Evolutionary conservation across 225 moss, liverwort and hornwort species (phyloP).

Genomic region (Polytrichum formosum): DNA sequence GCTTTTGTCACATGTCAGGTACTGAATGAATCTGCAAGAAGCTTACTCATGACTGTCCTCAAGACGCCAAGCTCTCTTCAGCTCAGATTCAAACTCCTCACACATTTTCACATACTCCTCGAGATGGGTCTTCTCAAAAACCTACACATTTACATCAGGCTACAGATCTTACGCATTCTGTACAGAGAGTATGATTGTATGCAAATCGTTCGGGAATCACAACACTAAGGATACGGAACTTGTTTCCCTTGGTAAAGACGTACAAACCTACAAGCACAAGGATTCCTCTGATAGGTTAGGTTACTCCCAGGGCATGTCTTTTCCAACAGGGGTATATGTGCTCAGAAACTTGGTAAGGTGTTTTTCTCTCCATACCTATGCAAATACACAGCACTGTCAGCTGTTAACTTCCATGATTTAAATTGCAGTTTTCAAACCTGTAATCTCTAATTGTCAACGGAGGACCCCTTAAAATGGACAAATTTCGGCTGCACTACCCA

Average conservation of each 20-base stretch:
- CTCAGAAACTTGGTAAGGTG: conserved; percentile 32
- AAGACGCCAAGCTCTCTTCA: conserved; percentile 17
- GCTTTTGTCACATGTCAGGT: background rate
- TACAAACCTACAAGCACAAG: too few relatives aligned
- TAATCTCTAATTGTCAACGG: background rate
- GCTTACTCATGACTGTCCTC: conserved; percentile 14
- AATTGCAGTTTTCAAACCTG: background rate
- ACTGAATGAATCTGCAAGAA: conserved; percentile 9
- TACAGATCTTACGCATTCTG: conserved; percentile 20
- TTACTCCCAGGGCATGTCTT: too few relatives aligned
- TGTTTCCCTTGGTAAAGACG: background rate
- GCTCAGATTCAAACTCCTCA: conserved; percentile 39
- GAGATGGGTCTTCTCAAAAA: conserved; percentile 49
- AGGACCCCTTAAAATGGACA: background rate
- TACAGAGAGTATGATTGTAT: background rate
- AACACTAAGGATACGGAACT: background rate
- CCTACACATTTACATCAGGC: conserved; percentile 50
- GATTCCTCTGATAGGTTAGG: too few relatives aligned
- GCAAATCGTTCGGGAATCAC: too few relatives aligned
- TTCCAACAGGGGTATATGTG: conserved; percentile 6
- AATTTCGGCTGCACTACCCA: too few relatives aligned
- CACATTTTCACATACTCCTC: conserved; percentile 65
- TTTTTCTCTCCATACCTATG: conserved; percentile 39
- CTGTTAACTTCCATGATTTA: background rate
- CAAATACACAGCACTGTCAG: conserved; percentile 12